Percentiles rank a stretch among this genome's conserved stretches.
Conservation (phyloP, 2,329 filamentous ascomycete genomes). For the Whalleya microplaca region DNA sequence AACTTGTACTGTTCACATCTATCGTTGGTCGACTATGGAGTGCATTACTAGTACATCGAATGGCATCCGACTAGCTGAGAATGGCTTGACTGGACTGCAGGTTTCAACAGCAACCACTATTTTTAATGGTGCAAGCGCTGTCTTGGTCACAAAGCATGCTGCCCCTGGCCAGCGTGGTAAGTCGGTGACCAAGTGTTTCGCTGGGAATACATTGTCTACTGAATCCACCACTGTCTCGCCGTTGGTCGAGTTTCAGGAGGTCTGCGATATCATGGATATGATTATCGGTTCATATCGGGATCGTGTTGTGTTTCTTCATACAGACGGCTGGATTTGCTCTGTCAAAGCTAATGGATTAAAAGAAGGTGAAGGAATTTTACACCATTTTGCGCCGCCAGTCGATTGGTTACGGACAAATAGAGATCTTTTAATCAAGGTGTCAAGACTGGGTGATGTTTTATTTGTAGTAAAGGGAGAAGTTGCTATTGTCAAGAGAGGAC, state of each 20-base stretch:
- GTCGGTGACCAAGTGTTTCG: not conserved
- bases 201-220: not conserved
- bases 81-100: no score
- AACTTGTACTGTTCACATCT: no score
- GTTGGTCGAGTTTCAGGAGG: not conserved
- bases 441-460: not conserved
- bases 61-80: no score
- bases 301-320: conserved; percentile 5
- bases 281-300: not conserved
- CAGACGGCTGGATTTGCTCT: conserved; percentile 7
- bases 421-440: not conserved
- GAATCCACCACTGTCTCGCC: not conserved
- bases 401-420: conserved; percentile 5
- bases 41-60: no score
- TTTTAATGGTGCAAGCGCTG: no score
- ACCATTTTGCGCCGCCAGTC: conserved; percentile 7
- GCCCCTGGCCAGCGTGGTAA: no score
- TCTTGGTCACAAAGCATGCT: no score
- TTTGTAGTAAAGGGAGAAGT: no score
- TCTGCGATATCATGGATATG: not conserved
- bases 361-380: not conserved
- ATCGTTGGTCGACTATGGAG: no score
- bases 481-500: no score
- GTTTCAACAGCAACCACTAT: no score
- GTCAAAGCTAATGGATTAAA: not conserved